Percentiles rank a stretch among this genome's conserved stretches.
Evolutionary conservation across 73 alveolate genomes (phyloP).

Genomic region (Tetrahymena malaccensis): DNA sequence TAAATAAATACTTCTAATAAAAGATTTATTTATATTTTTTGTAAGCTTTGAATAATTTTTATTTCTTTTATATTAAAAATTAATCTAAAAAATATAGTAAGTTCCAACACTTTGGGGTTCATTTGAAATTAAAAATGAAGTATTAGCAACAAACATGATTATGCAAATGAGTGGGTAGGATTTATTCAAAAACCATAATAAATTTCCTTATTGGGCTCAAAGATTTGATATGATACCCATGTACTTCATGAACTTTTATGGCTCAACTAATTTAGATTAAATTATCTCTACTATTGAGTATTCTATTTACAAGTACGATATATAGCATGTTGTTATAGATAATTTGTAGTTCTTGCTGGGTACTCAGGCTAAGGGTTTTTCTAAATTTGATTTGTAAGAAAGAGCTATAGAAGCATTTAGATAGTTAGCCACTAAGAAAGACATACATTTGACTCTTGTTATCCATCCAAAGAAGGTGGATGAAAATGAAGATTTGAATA

Average conservation of each 20-base stretch:
- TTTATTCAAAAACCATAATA: slow-evolving; percentile 26
- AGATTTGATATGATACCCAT: slow-evolving; percentile 57
- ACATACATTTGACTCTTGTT: slow-evolving; percentile 70
- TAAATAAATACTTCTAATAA: background rate
- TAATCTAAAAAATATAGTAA: background rate
- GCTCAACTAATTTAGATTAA: slow-evolving; percentile 63
- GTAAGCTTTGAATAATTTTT: background rate
- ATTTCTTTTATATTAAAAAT: background rate
- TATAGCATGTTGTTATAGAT: slow-evolving; percentile 68
- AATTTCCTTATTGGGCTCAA: background rate
- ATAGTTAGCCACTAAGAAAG: slow-evolving; percentile 57
- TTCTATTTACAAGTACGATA: slow-evolving; percentile 74
- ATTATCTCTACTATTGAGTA: slow-evolving; percentile 69
- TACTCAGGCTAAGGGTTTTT: slow-evolving; percentile 56
- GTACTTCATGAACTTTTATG: slow-evolving; percentile 76
- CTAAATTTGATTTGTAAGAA: slow-evolving; percentile 75
- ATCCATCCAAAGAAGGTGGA: slow-evolving; percentile 91
- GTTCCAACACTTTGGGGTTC: slow-evolving; percentile 88
- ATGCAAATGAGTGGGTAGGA: slow-evolving; percentile 33
- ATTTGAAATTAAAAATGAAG: slow-evolving; percentile 77
- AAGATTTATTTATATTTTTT: background rate
- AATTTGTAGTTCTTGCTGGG: slow-evolving; percentile 81
- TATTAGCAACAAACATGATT: slow-evolving; percentile 57
- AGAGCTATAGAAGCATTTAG: slow-evolving; percentile 56
- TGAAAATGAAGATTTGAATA: slow-evolving; percentile 67